Conservation (phyloP, 1,284 basidiomycete species). For the Apiotrichum gamsii region DNA sequence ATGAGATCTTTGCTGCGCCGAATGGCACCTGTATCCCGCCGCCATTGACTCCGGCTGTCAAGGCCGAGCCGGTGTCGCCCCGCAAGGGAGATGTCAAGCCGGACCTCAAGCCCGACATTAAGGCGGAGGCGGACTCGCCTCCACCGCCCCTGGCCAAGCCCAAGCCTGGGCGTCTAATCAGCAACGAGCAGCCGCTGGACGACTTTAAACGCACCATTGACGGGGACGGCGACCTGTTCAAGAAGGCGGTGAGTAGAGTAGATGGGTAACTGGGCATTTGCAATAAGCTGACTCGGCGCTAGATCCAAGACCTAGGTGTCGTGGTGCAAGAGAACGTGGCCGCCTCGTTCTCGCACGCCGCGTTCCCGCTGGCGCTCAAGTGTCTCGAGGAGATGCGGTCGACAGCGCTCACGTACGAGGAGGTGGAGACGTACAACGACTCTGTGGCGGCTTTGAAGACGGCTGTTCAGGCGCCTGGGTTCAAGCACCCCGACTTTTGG, state of each 20-base stretch:
- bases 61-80: constrained; percentile 8
- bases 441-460: no score
- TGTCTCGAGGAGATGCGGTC: constrained; percentile 64
- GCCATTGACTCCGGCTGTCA: constrained; percentile 2
- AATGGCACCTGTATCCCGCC: background rate
- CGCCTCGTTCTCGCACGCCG: constrained; percentile 61
- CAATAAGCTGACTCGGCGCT: background rate
- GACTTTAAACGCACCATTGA: constrained; percentile 68
- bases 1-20: constrained; percentile 36
- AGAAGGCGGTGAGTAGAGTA: constrained; percentile 66
- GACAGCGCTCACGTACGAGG: constrained; percentile 54
- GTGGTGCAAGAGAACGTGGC: constrained; percentile 66
- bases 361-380: constrained; percentile 62
- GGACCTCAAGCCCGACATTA: constrained; percentile 38
- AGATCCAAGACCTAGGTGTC: constrained; percentile 58
- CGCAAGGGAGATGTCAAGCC: constrained; percentile 24
- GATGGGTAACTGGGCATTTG: rapidly evolving
- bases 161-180: constrained; percentile 51
- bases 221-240: constrained; percentile 64
- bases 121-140: constrained; percentile 35
- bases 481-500: constrained; percentile 47
- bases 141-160: constrained; percentile 34
- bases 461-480: constrained; percentile 27
- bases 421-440: constrained; percentile 45
- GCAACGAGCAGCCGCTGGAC: constrained; percentile 62